phyloP scores from a whole-genome alignment of 2,329 filamentous ascomycete species.

The Calycina marina region DNA sequence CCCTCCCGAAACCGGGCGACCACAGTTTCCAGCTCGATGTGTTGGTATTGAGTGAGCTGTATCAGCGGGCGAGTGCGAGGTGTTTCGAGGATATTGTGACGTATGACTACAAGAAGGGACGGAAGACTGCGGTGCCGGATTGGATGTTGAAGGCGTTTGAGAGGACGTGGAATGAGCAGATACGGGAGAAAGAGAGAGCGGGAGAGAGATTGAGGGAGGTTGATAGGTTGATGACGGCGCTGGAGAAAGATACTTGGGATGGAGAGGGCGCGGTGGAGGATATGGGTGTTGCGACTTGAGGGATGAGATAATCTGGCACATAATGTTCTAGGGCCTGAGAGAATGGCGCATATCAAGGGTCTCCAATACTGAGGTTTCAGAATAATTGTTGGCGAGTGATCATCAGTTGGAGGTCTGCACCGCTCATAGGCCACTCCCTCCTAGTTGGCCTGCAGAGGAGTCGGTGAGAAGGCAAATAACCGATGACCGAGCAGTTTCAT shows the following conservation, averaged over 20 bases:
- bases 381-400: too few species aligned
- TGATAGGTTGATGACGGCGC: slow-evolving; percentile 36
- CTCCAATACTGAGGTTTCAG: too few species aligned
- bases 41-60: slow-evolving; percentile 59
- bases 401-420: too few species aligned
- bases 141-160: slow-evolving; percentile 49
- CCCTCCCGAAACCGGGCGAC: slow-evolving; percentile 11
- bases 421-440: too few species aligned
- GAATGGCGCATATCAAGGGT: too few species aligned
- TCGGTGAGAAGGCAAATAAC: too few species aligned
- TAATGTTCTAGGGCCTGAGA: too few species aligned
- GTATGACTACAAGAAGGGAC: slow-evolving; percentile 53
- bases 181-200: slow-evolving; percentile 38
- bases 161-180: slow-evolving; percentile 45
- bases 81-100: slow-evolving; percentile 66
- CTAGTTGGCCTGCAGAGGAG: too few species aligned
- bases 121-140: slow-evolving; percentile 39
- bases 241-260: slow-evolving; percentile 68
- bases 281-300: slow-evolving; percentile 32
- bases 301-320: too few species aligned
- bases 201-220: slow-evolving; percentile 49
- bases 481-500: too few species aligned
- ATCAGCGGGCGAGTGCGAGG: slow-evolving; percentile 57
- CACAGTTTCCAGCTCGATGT: slow-evolving; percentile 44
- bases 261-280: slow-evolving; percentile 57